Percentiles rank a stretch among this genome's conserved stretches.
phyloP scores from a whole-genome alignment of 257 asterid species.

The Solanum peruvianum region DNA sequence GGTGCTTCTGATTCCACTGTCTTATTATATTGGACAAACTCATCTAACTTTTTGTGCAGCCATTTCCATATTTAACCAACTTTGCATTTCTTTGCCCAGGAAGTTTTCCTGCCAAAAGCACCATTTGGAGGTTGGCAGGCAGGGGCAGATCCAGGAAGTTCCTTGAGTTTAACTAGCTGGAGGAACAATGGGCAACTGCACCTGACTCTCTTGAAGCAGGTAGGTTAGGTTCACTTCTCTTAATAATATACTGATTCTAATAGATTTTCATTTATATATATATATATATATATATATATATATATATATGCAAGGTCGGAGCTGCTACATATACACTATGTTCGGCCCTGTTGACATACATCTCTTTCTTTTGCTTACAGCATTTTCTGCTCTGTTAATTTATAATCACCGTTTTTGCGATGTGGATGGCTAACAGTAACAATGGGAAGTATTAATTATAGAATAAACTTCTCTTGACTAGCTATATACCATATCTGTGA shows the following conservation, averaged over 20 bases:
- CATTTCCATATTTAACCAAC: neutral
- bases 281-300: neutral
- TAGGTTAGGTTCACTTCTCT: neutral
- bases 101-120: neutral
- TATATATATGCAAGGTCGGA: neutral
- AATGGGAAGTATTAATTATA: neutral
- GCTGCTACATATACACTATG: neutral
- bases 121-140: neutral
- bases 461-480: neutral
- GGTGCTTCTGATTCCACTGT: neutral
- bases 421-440: neutral
- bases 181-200: neutral
- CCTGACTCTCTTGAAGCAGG: neutral
- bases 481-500: neutral
- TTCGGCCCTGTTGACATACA: neutral
- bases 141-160: neutral
- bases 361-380: neutral
- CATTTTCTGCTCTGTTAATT: neutral
- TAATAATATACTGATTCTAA: neutral
- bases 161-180: neutral
- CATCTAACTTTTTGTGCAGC: neutral
- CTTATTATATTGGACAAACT: neutral
- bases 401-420: neutral
- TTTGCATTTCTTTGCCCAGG: neutral
- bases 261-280: neutral